Evolutionary conservation across 2,329 filamentous ascomycete species (phyloP), one percentile per base, ranked within the genome.

Genomic region (Pseudogymnoascus sp.): DNA sequence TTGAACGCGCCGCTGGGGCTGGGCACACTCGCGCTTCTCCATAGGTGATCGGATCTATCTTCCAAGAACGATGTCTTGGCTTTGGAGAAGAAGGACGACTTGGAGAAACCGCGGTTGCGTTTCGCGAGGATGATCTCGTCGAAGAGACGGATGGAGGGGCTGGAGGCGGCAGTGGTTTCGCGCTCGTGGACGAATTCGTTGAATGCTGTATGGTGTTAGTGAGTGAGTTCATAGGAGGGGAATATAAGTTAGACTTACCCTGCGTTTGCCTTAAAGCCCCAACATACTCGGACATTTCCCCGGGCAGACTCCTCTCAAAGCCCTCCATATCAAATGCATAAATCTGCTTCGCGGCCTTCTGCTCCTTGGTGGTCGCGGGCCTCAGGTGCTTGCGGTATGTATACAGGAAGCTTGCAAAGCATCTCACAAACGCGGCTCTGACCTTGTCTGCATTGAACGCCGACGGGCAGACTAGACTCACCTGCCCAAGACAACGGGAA

Each of bases 171-270:
- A 6, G 81, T 84, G 21, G 80, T 85, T 75, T 95, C 90, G 53
- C 90, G 85, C 69, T 92, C 88, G 70, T 93, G 88, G 66, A 95
- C 89, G 74, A 95, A 95, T 73, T 93, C 89, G 68, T 91, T 91
- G 73, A 93, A 91, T 59, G 79, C 84, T 85, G 44, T 44, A 31
- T 70, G 74, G 77, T 13, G 74, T 79, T 65, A 81, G 77, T 78
- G 19, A 75, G 69, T 56, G 75, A 77, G 5, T 74, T 73, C 11
- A 64, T 33, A 21, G 8, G 5, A 50, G 8, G 19, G 37, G 26
- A 11, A 7, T 19, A 40, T 26, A 14, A n/a, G 26, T 19, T 26
- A 24, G 21, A 70, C 76, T 69, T 79, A 87, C 85, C 82, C 79
- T 88, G 85, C 16, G 85, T 88, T 66, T 88, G 84, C 68, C 82